Evolutionary conservation across 352 stramenopile genomes (phyloP).

Genomic region (Salisapilia sapeloensis): DNA sequence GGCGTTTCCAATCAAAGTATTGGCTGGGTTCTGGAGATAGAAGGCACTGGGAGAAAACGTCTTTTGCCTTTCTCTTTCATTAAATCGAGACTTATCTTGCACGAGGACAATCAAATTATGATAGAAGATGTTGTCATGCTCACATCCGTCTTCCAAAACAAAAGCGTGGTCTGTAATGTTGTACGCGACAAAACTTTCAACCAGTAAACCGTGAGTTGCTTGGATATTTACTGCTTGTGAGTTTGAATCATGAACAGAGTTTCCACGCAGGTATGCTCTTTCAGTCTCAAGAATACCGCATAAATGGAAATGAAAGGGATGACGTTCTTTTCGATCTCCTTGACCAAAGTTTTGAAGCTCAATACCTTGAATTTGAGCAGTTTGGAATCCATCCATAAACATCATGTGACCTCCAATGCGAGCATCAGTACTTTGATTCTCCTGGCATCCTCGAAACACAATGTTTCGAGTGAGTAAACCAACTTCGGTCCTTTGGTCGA

Average conservation of each 20-base stretch:
- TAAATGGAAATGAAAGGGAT: conserved; percentile 32
- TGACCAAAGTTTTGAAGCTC: conserved; percentile 27
- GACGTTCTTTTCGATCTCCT: conserved; percentile 17
- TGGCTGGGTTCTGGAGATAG: conserved; percentile 34
- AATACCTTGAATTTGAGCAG: conserved; percentile 15
- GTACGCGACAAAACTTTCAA: conserved; percentile 25
- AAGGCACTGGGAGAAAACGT: conserved; percentile 11
- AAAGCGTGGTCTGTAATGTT: conserved; percentile 26
- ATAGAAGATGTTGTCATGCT: conserved; percentile 28
- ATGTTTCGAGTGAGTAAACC: conserved; percentile 39
- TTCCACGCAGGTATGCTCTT: conserved; percentile 12
- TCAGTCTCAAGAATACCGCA: conserved; percentile 5
- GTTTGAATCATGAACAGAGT: conserved; percentile 21
- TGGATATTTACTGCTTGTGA: conserved; percentile 26
- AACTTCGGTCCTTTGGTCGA: conserved; percentile 40
- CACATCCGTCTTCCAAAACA: conserved; percentile 43
- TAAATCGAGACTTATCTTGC: conserved; percentile 15
- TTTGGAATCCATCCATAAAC: conserved; percentile 12
- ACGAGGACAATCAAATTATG: conserved; percentile 30
- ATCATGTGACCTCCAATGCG: conserved; percentile 24
- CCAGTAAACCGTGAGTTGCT: conserved; percentile 16
- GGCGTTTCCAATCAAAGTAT: conserved; percentile 23
- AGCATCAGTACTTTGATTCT: conserved; percentile 1
- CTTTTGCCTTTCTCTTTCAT: too few species aligned
- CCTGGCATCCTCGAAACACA: conserved; percentile 21